phyloP scores from a whole-genome alignment of 768 basidiomycete species.

The Collybia sp. region DNA sequence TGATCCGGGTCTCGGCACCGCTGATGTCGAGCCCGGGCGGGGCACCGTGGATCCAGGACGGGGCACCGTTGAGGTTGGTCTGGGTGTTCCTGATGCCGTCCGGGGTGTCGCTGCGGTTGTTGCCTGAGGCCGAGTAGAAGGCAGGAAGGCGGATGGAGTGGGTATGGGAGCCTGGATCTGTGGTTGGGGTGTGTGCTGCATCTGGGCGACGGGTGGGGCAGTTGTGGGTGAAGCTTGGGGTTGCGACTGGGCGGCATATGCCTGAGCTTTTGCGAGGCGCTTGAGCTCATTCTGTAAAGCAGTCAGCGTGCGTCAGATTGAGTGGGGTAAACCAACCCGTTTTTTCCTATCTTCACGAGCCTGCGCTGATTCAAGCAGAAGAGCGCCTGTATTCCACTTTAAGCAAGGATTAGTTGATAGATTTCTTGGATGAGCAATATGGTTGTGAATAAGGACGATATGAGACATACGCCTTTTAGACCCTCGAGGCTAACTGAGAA shows the following conservation, averaged over 20 bases:
- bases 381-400: conserved; percentile 63
- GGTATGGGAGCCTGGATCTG: conserved; percentile 23
- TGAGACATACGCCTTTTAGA: conserved; percentile 59
- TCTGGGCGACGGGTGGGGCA: conserved; percentile 13
- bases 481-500: conserved; percentile 72
- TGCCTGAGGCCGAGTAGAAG: conserved; percentile 10
- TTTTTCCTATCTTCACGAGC: conserved; percentile 75
- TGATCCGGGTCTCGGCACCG: conserved; percentile 9
- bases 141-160: conserved; percentile 21
- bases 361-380: conserved; percentile 67
- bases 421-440: conserved; percentile 1
- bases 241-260: conserved; percentile 17
- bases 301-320: background rate
- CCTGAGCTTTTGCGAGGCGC: conserved; percentile 57
- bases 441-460: conserved; percentile 7
- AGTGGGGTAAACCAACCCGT: conserved; percentile 44
- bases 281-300: conserved; percentile 63
- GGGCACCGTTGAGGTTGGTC: conserved; percentile 16
- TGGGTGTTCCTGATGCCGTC: conserved; percentile 10
- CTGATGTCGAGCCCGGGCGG: conserved; percentile 12
- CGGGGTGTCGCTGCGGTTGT: conserved; percentile 11
- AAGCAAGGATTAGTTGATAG: conserved; percentile 1
- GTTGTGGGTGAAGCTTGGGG: conserved; percentile 9
- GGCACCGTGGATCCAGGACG: conserved; percentile 19
- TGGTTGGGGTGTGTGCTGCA: conserved; percentile 16